A percentile compares a stretch with the other conserved stretches of the same genome.
phyloP scores from a whole-genome alignment of 441 rosid species.

The Mallotus japonicus region DNA sequence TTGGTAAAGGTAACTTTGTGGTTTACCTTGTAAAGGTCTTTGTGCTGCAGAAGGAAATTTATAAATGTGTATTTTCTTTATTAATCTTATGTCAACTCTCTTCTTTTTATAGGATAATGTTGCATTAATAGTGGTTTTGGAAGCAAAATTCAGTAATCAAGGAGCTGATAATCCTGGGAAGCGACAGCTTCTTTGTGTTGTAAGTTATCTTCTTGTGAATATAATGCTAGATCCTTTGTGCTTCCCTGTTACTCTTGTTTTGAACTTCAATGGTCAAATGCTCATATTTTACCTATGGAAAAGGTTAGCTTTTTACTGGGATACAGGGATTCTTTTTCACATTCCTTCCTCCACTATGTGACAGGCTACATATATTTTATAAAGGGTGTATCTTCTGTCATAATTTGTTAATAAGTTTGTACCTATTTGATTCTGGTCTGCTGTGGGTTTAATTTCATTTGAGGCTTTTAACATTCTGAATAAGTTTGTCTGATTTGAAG shows the following conservation, averaged over 20 bases:
- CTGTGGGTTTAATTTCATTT: slow-evolving; percentile 1
- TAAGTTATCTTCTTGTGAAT: slow-evolving; percentile 36
- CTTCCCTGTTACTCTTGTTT: background rate
- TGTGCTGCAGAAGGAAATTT: background rate
- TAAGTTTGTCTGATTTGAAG: background rate
- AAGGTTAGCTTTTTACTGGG: background rate
- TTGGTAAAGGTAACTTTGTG: slow-evolving; percentile 66
- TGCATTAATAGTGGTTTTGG: slow-evolving; percentile 92
- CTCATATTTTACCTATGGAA: too few species aligned
- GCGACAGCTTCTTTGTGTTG: slow-evolving; percentile 97
- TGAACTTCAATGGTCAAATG: background rate
- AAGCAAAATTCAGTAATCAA: slow-evolving; percentile 89
- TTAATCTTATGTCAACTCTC: slow-evolving; percentile 24
- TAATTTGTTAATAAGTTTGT: background rate
- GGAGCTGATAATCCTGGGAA: slow-evolving; percentile 84
- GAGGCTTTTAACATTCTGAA: background rate
- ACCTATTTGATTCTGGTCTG: background rate
- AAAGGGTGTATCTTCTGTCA: background rate
- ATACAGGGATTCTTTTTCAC: too few species aligned
- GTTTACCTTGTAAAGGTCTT: slow-evolving; percentile 12
- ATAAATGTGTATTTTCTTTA: background rate
- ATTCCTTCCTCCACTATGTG: background rate
- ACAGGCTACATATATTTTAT: background rate
- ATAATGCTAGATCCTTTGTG: background rate
- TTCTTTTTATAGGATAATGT: slow-evolving; percentile 70